Evolutionary conservation across 352 stramenopile species (phyloP), one percentile per base, ranked within the genome.

Genomic region (Saprolegnia diclina): DNA sequence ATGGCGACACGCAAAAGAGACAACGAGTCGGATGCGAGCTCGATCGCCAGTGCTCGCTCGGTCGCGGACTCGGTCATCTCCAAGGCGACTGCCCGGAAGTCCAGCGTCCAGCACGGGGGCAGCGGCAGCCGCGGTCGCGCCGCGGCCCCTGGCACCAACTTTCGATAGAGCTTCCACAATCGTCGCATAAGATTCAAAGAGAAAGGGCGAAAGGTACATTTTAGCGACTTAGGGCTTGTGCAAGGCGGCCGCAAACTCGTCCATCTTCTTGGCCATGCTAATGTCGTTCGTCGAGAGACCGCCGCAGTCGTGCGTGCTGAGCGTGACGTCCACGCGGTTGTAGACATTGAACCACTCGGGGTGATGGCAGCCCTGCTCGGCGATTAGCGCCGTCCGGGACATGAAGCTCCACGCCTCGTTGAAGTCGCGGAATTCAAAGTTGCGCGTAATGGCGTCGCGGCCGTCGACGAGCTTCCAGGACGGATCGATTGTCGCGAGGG

Each of bases 301-400:
- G 71, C 83, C 81, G 71, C 87, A 96, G 77, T 99, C 95, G 79
- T 99, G 96, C 21, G 96, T 99, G 57, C 92, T 98, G 21, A 99
- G 81, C 48, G 92, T 98, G 48, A 99, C 92, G 55, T 98, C 83
- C 21, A 99, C 96, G 53, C 79, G 80, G 79, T 98, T 99, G 83
- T 99, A 99, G 6, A 99, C 95, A 76, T 99, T 99, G 77, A 97
- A 98, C 96, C 96, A 99, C 84, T 99, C 96, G 0, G 97, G 97
- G 82, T 99, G 97, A 83, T 99, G 97, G 78, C 98, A 87, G 85
- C 98, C 89, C 62, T 93, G 76, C 75, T 96, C 86, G 4, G 88
- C 88, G 37, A 91, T 73, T 59, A 89, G 73, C 40, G 88, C 88
- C 21, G 77, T 76, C 53, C 81, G 76, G 54, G 62, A 87, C 86